These are phyloP conservation scores for Grosmannia serpens DNA, from an alignment of 2,329 filamentous ascomycete species.

Conservation along the genomic window DNA sequence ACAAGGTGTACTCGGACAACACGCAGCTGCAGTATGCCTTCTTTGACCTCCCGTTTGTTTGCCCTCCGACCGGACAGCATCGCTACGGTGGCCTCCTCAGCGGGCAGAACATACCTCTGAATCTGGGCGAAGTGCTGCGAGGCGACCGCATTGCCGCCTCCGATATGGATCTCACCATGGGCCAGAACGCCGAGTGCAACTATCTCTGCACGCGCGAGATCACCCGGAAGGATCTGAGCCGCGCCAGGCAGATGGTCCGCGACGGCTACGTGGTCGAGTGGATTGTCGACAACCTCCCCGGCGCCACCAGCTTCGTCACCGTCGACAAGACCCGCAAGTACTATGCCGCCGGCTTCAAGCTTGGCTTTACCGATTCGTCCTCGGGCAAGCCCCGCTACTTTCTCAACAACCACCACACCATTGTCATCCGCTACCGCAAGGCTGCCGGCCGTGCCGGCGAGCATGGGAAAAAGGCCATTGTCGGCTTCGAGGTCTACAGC, in stretches of 20 bases:
- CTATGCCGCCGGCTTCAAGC: constrained; percentile 81
- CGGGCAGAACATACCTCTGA: constrained; percentile 68
- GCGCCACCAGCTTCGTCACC: constrained; percentile 79
- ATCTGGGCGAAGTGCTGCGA: constrained; percentile 76
- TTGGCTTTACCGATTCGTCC: constrained; percentile 63
- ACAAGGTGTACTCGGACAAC: constrained; percentile 84
- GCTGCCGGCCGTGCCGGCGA: constrained; percentile 59
- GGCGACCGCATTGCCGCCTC: constrained; percentile 78
- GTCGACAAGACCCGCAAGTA: constrained; percentile 77
- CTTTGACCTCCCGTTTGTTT: constrained; percentile 79
- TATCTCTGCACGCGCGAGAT: constrained; percentile 62
- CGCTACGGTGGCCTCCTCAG: constrained; percentile 58
- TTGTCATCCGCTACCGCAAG: constrained; percentile 67
- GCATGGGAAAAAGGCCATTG: constrained; percentile 65
- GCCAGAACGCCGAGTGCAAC: constrained; percentile 59
- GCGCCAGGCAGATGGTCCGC: constrained; percentile 59
- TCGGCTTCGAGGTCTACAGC: constrained; percentile 82
- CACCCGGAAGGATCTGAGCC: constrained; percentile 50
- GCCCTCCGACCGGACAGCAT: constrained; percentile 59
- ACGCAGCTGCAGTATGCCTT: constrained; percentile 89
- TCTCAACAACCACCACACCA: constrained; percentile 79
- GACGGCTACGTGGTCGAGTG: constrained; percentile 82
- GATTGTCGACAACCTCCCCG: constrained; percentile 87
- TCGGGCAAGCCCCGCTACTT: constrained; percentile 53
- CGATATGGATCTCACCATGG: constrained; percentile 72